Evolutionary conservation across 2,329 filamentous ascomycete genomes (phyloP).

Genomic region (Tolypocladium tundrense): DNA sequence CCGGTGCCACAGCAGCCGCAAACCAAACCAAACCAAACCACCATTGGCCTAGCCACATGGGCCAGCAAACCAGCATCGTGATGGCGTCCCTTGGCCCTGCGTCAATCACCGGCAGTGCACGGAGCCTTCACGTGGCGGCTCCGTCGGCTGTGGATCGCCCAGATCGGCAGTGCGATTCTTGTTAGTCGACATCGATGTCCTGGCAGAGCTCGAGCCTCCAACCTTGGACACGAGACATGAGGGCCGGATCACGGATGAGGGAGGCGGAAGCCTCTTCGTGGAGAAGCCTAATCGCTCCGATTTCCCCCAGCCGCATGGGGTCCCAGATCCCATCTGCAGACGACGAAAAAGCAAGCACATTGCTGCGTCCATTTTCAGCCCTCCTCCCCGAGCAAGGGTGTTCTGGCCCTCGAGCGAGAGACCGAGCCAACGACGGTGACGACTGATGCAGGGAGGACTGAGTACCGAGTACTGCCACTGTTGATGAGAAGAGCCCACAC

Average conservation of each 20-base stretch:
- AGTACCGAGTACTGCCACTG: not conserved
- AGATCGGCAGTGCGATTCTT: not conserved
- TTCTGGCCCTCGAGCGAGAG: too few species aligned
- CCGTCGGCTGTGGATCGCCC: not conserved
- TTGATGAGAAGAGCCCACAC: not conserved
- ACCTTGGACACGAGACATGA: too few species aligned
- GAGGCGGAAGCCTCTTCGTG: not conserved
- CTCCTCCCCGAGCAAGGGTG: not conserved
- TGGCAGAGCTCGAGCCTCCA: not conserved
- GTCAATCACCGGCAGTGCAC: not conserved
- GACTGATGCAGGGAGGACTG: not conserved
- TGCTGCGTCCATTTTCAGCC: not conserved
- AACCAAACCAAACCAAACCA: not conserved
- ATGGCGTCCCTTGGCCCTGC: not conserved
- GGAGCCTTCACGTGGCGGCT: not conserved
- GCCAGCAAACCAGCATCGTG: not conserved
- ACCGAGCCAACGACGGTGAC: not conserved
- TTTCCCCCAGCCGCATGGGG: not conserved
- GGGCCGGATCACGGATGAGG: too few species aligned
- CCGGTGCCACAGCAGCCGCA: not conserved
- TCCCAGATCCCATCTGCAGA: not conserved
- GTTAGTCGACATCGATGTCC: not conserved
- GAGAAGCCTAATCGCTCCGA: not conserved
- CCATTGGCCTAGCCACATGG: not conserved
- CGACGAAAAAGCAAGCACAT: too few species aligned